phyloP scores from a whole-genome alignment of 2,329 filamentous ascomycete species.

The Macroventuria anomochaeta region DNA sequence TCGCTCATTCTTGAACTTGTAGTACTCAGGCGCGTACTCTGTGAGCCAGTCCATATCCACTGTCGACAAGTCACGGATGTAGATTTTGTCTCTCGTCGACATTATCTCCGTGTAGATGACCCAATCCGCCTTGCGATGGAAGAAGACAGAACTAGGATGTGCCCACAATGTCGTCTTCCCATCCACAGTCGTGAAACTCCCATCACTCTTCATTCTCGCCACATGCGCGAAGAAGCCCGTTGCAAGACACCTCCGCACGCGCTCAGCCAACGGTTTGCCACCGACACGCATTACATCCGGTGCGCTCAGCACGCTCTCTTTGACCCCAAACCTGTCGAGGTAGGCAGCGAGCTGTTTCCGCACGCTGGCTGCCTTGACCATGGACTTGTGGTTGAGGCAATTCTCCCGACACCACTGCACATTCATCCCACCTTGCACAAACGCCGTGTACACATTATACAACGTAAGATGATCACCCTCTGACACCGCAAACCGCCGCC shows the following conservation, averaged over 20 bases:
- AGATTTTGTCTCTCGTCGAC: slow-evolving; percentile 87
- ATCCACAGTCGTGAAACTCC: slow-evolving; percentile 84
- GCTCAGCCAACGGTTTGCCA: slow-evolving; percentile 65
- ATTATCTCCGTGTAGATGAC: slow-evolving; percentile 94
- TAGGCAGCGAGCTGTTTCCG: slow-evolving; percentile 85
- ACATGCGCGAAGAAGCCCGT: slow-evolving; percentile 92
- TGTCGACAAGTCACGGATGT: slow-evolving; percentile 89
- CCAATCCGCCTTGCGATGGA: slow-evolving; percentile 96
- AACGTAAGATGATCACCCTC: slow-evolving; percentile 94
- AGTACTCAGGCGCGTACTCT: slow-evolving; percentile 81
- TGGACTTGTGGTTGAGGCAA: slow-evolving; percentile 82
- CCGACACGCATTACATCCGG: slow-evolving; percentile 49
- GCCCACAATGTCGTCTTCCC: slow-evolving; percentile 80
- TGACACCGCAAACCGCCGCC: slow-evolving; percentile 84
- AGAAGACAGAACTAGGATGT: slow-evolving; percentile 92
- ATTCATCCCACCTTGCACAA: slow-evolving; percentile 81
- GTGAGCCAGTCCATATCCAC: slow-evolving; percentile 92
- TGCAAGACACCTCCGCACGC: slow-evolving; percentile 84
- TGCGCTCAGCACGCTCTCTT: slow-evolving; percentile 56
- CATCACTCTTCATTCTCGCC: slow-evolving; percentile 91
- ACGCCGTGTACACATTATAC: slow-evolving; percentile 91
- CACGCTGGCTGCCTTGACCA: slow-evolving; percentile 84
- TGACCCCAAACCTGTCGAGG: slow-evolving; percentile 82
- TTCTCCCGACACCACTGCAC: slow-evolving; percentile 87
- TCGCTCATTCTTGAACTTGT: slow-evolving; percentile 38